These are phyloP conservation scores for Colletotrichum echinochloae DNA, from an alignment of 2,329 filamentous ascomycete species.

Conservation along the genomic window DNA sequence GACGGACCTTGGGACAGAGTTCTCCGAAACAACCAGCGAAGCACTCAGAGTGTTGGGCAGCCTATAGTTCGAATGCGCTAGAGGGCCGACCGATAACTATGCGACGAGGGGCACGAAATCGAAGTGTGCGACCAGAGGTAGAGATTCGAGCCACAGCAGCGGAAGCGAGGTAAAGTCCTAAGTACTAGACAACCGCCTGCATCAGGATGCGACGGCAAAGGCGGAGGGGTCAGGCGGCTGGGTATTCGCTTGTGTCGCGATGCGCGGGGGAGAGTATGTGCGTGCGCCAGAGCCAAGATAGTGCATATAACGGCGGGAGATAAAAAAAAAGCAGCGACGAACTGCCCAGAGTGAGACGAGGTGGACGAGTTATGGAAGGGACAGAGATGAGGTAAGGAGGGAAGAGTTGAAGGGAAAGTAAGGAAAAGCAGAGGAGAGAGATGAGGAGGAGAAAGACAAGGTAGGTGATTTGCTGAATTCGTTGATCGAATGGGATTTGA, in stretches of 20 bases:
- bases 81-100: not conserved
- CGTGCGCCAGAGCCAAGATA: constrained; percentile 7
- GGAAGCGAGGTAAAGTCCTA: not conserved
- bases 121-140: not conserved
- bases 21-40: not conserved
- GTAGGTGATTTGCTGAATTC: constrained; percentile 8
- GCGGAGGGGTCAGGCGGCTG: not conserved
- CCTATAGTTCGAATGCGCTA: not conserved
- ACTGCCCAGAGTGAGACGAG: not conserved
- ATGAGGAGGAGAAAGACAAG: not conserved
- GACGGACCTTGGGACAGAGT: not conserved
- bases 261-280: constrained; percentile 18
- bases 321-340: constrained; percentile 8
- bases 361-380: not conserved
- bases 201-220: not conserved
- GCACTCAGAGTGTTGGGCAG: not conserved
- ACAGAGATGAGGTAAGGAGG: not conserved
- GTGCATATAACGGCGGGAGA: not conserved
- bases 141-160: not conserved
- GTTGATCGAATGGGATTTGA: constrained; percentile 5
- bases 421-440: not conserved
- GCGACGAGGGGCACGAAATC: not conserved
- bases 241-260: constrained; percentile 6
- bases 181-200: not conserved
- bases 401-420: not conserved